Evolutionary conservation across 2,329 filamentous ascomycete genomes (phyloP).

Genomic region (Penicillium nordicum): DNA sequence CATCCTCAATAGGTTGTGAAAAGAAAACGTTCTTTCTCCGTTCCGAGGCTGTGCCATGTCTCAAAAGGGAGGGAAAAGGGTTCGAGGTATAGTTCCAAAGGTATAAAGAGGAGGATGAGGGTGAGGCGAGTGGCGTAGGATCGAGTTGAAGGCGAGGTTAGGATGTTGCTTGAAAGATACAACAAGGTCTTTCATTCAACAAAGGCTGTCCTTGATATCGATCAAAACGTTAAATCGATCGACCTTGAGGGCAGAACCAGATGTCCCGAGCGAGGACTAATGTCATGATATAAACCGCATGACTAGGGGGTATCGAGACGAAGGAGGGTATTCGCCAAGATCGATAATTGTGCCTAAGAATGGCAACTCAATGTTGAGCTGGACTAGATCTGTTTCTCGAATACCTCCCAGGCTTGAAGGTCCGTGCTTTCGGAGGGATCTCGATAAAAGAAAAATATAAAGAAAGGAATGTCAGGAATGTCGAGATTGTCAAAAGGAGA

Average conservation of each 20-base stretch:
- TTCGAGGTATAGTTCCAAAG: constrained; percentile 9
- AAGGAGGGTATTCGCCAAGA: constrained; percentile 19
- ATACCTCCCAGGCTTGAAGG: constrained; percentile 14
- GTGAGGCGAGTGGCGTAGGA: constrained; percentile 13
- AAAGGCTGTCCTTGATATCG: constrained; percentile 28
- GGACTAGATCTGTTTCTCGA: constrained; percentile 11
- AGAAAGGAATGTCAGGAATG: constrained; percentile 5
- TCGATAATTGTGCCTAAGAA: constrained; percentile 14
- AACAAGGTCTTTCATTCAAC: constrained; percentile 18
- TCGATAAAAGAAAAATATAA: not conserved
- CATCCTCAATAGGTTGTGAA: constrained; percentile 46
- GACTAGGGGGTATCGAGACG: constrained; percentile 22
- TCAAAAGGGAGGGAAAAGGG: constrained; percentile 6
- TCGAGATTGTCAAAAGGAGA: not conserved
- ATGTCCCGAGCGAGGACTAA: constrained; percentile 38
- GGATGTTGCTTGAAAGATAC: constrained; percentile 7
- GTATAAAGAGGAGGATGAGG: not conserved
- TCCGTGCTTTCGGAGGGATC: constrained; percentile 5
- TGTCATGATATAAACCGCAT: constrained; percentile 45
- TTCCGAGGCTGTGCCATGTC: constrained; percentile 34
- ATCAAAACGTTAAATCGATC: constrained; percentile 27
- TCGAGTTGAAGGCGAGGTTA: constrained; percentile 14
- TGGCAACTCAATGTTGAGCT: constrained; percentile 15
- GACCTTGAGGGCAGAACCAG: constrained; percentile 26
- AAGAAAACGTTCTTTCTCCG: constrained; percentile 33